Percentiles rank a stretch among this genome's conserved stretches.
Evolutionary conservation across 352 stramenopile species (phyloP).

Genomic region (Elongisporangium undulatum): DNA sequence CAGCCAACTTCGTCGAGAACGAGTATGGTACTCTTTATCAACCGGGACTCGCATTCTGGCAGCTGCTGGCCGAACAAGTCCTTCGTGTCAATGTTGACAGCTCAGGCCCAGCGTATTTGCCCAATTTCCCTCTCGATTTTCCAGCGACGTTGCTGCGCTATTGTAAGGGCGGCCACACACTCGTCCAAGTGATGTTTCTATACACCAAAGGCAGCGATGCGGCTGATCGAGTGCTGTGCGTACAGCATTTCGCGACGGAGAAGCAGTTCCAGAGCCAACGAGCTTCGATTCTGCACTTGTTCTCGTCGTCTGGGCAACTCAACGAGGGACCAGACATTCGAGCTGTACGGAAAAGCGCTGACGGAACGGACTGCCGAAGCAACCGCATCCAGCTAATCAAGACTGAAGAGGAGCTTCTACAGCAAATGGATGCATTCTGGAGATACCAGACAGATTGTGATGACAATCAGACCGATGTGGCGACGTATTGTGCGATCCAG

Average conservation of each 20-base stretch:
- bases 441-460: neutral
- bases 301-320: neutral
- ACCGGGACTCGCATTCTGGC: constrained; percentile 50
- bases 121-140: constrained; percentile 18
- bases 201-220: neutral
- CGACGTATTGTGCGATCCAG: constrained; percentile 25
- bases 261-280: neutral
- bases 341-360: constrained; percentile 15
- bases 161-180: neutral
- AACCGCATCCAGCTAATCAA: constrained; percentile 13
- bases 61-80: constrained; percentile 21
- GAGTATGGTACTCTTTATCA: constrained; percentile 19
- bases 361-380: constrained; percentile 13
- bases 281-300: neutral
- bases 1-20: constrained; percentile 41
- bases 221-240: neutral
- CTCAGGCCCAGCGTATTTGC: neutral
- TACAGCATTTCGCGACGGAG: neutral
- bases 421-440: constrained; percentile 11
- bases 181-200: neutral
- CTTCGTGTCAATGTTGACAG: neutral
- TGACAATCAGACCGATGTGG: neutral
- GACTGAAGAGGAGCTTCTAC: constrained; percentile 9
- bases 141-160: constrained; percentile 20
- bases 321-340: constrained; percentile 7